Evolutionary conservation across 306 rosid genomes (phyloP).

Genomic region (Astragalus glycyphyllos): DNA sequence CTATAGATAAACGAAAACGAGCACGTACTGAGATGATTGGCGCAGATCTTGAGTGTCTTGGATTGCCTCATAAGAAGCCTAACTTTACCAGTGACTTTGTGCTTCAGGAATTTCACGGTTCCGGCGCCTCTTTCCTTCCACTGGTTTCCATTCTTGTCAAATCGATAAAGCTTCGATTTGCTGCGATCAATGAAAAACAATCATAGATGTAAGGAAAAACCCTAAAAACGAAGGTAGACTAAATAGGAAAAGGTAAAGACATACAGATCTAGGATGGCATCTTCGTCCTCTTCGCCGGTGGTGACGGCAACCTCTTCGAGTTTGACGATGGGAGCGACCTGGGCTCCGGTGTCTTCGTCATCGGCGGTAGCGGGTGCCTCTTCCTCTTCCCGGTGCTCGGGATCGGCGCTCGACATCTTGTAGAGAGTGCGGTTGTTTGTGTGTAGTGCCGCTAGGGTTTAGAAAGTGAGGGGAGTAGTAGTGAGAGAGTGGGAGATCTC

Average conservation of each 20-base stretch:
- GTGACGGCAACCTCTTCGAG: constrained; percentile 88
- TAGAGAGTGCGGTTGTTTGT: not conserved
- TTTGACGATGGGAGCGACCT: constrained; percentile 90
- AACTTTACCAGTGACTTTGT: constrained; percentile 72
- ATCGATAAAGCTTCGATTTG: constrained; percentile 91
- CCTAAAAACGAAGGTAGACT: not conserved
- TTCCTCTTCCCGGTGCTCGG: constrained; percentile 86
- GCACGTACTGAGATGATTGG: constrained; percentile 86
- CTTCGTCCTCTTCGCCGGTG: constrained; percentile 96
- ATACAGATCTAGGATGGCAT: constrained; percentile 82
- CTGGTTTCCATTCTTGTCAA: constrained; percentile 90
- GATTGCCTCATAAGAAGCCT: constrained; percentile 98
- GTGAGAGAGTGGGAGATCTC: not conserved
- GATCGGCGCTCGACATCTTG: constrained; percentile 76
- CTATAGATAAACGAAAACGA: not conserved
- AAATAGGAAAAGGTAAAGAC: not conserved
- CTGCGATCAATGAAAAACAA: constrained; percentile 46
- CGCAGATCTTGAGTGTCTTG: constrained; percentile 98
- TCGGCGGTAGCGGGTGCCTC: constrained; percentile 77
- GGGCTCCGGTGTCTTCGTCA: constrained; percentile 98
- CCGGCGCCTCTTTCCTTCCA: constrained; percentile 99
- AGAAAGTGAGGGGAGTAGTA: not conserved
- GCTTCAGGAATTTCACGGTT: constrained; percentile 83
- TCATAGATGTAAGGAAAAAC: constrained; percentile 1
- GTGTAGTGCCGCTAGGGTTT: constrained; percentile 44